A percentile compares a stretch with the other conserved stretches of the same genome.
phyloP scores from a whole-genome alignment of 2,329 filamentous ascomycete genomes.

The Aspergillus floridensis region DNA sequence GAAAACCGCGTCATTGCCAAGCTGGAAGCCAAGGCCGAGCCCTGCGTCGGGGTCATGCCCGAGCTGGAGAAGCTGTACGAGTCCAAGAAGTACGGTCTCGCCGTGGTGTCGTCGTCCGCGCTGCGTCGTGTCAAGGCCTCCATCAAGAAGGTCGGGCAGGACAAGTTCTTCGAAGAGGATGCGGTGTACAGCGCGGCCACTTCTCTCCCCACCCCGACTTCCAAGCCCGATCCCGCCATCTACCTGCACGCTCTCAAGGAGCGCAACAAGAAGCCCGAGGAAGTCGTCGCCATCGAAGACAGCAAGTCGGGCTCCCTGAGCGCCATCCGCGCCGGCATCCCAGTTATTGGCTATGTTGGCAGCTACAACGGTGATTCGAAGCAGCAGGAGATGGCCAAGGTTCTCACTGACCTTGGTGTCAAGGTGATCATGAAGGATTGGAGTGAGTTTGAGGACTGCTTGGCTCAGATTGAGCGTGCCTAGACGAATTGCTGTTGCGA shows the following conservation, averaged over 20 bases:
- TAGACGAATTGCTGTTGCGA: conserved; percentile 14
- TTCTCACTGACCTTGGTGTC: conserved; percentile 61
- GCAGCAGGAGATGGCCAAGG: conserved; percentile 63
- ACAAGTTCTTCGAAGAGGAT: conserved; percentile 73
- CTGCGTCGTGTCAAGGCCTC: conserved; percentile 74
- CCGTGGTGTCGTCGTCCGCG: conserved; percentile 79
- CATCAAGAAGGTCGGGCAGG: conserved; percentile 74
- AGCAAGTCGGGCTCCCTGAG: conserved; percentile 80
- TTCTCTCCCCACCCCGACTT: conserved; percentile 73
- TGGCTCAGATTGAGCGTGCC: conserved; percentile 42
- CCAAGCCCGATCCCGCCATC: conserved; percentile 87
- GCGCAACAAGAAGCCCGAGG: conserved; percentile 66
- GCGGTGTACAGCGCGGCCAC: conserved; percentile 80
- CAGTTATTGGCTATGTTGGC: conserved; percentile 80
- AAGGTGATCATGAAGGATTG: conserved; percentile 57
- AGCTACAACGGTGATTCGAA: conserved; percentile 63
- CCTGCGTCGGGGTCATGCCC: conserved; percentile 67
- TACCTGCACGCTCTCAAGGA: conserved; percentile 75
- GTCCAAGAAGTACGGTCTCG: conserved; percentile 65
- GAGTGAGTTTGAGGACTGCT: conserved; percentile 45
- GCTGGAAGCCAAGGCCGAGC: conserved; percentile 64
- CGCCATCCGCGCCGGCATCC: conserved; percentile 73
- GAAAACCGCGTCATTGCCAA: conserved; percentile 81
- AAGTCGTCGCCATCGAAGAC: conserved; percentile 83
- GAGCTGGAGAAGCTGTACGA: conserved; percentile 65